Percentiles rank a stretch among this genome's conserved stretches.
Evolutionary conservation across 2,329 filamentous ascomycete species (phyloP).

Genomic region (Colletotrichum sp.): DNA sequence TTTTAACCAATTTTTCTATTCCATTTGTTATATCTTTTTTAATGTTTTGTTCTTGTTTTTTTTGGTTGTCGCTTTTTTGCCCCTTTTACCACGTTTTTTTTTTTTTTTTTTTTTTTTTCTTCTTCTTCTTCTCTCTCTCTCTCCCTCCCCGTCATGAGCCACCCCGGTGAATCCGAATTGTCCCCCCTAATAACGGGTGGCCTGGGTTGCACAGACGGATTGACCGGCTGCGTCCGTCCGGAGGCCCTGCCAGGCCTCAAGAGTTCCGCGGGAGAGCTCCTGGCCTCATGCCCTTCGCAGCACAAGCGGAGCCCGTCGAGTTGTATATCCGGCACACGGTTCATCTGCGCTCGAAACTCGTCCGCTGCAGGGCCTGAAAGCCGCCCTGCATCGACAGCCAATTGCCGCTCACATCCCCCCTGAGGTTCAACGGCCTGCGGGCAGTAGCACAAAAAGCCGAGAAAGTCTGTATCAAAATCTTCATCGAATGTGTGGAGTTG

Average conservation of each 20-base stretch:
- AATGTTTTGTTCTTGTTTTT: too few relatives aligned
- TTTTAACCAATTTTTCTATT: too few relatives aligned
- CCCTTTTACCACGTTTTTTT: too few relatives aligned
- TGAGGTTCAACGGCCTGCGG: background rate
- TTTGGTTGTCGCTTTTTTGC: too few relatives aligned
- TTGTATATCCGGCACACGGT: slow-evolving; percentile 6
- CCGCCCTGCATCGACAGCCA: background rate
- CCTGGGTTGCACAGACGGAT: background rate
- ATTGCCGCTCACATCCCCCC: background rate
- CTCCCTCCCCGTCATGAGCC: background rate
- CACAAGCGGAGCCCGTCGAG: background rate
- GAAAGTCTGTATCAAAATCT: background rate
- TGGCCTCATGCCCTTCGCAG: background rate
- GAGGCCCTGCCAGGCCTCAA: background rate
- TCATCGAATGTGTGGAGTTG: background rate
- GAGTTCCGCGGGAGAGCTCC: background rate
- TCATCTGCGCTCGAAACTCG: slow-evolving; percentile 15
- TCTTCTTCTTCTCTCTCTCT: background rate
- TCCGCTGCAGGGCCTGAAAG: background rate
- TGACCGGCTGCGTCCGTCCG: background rate
- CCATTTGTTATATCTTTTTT: too few relatives aligned
- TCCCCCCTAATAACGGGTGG: background rate
- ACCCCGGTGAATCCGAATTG: slow-evolving; percentile 1
- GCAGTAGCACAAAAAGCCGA: background rate
- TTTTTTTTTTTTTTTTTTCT: background rate